Percentiles rank a stretch among this genome's conserved stretches.
Conservation (phyloP, 768 basidiomycete species). For the Suillus occidentalis region DNA sequence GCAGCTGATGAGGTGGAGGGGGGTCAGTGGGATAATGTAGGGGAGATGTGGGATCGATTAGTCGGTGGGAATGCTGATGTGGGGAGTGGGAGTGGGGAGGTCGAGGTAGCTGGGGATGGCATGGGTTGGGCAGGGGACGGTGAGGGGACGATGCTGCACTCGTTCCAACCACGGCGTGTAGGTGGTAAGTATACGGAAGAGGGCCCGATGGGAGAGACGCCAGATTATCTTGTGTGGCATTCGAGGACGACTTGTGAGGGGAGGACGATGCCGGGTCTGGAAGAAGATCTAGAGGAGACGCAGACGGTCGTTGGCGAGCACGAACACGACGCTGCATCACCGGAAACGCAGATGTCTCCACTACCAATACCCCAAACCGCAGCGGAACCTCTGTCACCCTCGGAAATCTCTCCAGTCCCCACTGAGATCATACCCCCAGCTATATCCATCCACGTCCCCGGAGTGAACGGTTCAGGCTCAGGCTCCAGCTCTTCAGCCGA, state of each 20-base stretch:
- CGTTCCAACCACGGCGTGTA: slow-evolving; percentile 21
- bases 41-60: slow-evolving; percentile 53
- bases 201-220: slow-evolving; percentile 45
- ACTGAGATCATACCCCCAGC: neutral
- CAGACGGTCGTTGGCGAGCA: slow-evolving; percentile 9
- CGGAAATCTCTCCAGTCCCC: neutral
- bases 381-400: slow-evolving; percentile 8
- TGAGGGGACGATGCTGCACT: slow-evolving; percentile 33
- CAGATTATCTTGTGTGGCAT: slow-evolving; percentile 24
- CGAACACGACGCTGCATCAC: slow-evolving; percentile 5
- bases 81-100: slow-evolving; percentile 7
- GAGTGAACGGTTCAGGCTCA: slow-evolving; percentile 29
- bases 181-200: slow-evolving; percentile 25
- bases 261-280: neutral
- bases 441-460: neutral
- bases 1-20: slow-evolving; percentile 33
- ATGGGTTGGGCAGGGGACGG: slow-evolving; percentile 56
- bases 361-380: neutral
- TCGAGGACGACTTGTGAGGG: neutral
- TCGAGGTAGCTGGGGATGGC: slow-evolving; percentile 32
- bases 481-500: slow-evolving; percentile 51
- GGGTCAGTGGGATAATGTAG: slow-evolving; percentile 51
- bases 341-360: slow-evolving; percentile 1
- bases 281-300: slow-evolving; percentile 4
- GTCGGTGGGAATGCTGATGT: slow-evolving; percentile 24